A percentile compares a stretch with the other conserved stretches of the same genome.
phyloP scores from a whole-genome alignment of 306 rosid species.

The Vachellia pachyceras region DNA sequence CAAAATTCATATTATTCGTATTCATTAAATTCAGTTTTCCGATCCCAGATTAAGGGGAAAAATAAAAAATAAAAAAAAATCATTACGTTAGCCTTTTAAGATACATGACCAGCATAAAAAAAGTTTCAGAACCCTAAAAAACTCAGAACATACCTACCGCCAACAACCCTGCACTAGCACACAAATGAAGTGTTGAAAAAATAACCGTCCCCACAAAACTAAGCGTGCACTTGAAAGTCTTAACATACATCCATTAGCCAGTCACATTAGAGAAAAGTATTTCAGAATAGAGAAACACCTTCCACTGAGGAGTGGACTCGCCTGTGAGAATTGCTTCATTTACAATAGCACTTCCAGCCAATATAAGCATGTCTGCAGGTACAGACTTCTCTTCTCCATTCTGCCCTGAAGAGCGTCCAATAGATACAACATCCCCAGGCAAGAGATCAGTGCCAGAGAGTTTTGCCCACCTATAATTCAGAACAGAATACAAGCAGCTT shows the following conservation, averaged over 20 bases:
- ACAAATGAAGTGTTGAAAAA: neutral
- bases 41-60: conserved; percentile 7
- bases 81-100: neutral
- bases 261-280: conserved; percentile 31
- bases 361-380: conserved; percentile 97
- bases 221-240: neutral
- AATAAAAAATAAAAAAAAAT: neutral
- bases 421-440: conserved; percentile 97
- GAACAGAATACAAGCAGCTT: conserved; percentile 28
- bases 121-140: conserved; percentile 1
- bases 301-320: conserved; percentile 99
- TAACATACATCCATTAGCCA: neutral
- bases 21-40: conserved; percentile 13
- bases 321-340: conserved; percentile 99
- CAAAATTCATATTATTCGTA: neutral
- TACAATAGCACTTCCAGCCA: conserved; percentile 95
- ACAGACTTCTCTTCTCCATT: conserved; percentile 95
- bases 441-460: conserved; percentile 90
- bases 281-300: conserved; percentile 70
- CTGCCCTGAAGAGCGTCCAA: conserved; percentile 86
- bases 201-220: conserved; percentile 3
- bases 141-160: conserved; percentile 4
- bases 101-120: neutral
- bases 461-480: conserved; percentile 80
- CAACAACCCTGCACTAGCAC: conserved; percentile 13